These are phyloP conservation scores for Beta macrorhiza DNA, from an alignment of 179 eudicot species.

Conservation along the genomic window DNA sequence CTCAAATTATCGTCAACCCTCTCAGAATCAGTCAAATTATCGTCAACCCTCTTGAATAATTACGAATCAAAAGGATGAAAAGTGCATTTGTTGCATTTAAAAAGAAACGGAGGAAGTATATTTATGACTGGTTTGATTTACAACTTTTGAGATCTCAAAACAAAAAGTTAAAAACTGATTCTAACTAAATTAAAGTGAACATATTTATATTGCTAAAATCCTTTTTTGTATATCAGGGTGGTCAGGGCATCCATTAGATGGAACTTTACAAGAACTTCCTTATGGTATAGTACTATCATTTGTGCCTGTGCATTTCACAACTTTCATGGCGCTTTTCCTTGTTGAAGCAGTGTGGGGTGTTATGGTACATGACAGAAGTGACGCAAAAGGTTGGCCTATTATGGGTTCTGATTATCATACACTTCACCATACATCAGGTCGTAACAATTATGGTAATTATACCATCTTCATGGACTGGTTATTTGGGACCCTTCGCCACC, in stretches of 20 bases:
- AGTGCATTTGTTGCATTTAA: no score
- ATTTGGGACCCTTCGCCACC: conserved; percentile 19
- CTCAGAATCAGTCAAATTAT: no score
- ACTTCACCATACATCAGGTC: conserved; percentile 15
- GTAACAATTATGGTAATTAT: conserved; percentile 15
- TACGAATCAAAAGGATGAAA: no score
- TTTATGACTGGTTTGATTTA: no score
- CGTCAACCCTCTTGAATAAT: no score
- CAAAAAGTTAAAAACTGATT: no score
- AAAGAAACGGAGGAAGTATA: no score
- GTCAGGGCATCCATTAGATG: conserved; percentile 27
- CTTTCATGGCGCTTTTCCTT: conserved; percentile 1
- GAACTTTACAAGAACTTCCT: conserved; percentile 9
- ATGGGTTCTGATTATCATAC: conserved; percentile 27
- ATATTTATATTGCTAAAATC: no score
- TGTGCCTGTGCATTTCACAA: conserved; percentile 13
- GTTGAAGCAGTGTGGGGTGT: conserved; percentile 20
- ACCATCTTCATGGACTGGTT: conserved; percentile 21
- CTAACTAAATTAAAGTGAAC: no score
- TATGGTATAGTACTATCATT: background rate
- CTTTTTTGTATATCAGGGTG: background rate
- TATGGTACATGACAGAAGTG: conserved; percentile 16
- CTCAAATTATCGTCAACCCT: no score
- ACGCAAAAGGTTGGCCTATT: conserved; percentile 19
- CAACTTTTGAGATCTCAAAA: no score